These are phyloP conservation scores for Albifimbria verrucaria DNA, from an alignment of 2,329 filamentous ascomycete species.

Conservation along the genomic window DNA sequence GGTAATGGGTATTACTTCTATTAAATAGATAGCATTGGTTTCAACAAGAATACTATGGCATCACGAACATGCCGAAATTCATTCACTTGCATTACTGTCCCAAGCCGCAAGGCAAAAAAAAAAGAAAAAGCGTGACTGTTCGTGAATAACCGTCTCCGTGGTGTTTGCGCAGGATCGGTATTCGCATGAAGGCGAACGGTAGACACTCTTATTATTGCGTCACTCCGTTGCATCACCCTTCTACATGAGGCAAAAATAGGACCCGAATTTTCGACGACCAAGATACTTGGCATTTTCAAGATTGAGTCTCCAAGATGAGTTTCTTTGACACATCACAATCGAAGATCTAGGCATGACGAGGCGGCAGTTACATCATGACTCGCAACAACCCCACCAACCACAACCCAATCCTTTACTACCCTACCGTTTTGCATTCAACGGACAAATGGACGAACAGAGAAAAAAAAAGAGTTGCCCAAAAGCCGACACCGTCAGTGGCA, in stretches of 20 bases:
- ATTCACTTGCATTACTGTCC: neutral
- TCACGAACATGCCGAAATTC: neutral
- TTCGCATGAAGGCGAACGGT: no score
- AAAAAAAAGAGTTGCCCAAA: no score
- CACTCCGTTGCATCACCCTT: no score
- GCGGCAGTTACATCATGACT: neutral
- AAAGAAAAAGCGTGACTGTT: neutral
- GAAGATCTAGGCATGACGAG: neutral
- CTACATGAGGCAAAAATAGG: neutral
- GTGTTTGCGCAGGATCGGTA: no score
- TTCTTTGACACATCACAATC: neutral
- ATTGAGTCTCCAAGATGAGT: neutral
- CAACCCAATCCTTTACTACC: no score
- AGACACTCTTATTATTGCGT: no score
- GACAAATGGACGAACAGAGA: no score
- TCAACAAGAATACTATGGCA: neutral
- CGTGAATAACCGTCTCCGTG: no score
- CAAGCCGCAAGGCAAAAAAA: neutral
- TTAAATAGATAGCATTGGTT: conserved; percentile 2
- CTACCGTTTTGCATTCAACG: no score
- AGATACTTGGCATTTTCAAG: neutral
- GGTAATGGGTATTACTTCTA: conserved; percentile 1
- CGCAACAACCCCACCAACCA: no score
- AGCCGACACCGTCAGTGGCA: no score
- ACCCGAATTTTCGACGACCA: neutral